phyloP scores from a whole-genome alignment of 2,329 filamentous ascomycete species.

The Colletotrichum tropicale region DNA sequence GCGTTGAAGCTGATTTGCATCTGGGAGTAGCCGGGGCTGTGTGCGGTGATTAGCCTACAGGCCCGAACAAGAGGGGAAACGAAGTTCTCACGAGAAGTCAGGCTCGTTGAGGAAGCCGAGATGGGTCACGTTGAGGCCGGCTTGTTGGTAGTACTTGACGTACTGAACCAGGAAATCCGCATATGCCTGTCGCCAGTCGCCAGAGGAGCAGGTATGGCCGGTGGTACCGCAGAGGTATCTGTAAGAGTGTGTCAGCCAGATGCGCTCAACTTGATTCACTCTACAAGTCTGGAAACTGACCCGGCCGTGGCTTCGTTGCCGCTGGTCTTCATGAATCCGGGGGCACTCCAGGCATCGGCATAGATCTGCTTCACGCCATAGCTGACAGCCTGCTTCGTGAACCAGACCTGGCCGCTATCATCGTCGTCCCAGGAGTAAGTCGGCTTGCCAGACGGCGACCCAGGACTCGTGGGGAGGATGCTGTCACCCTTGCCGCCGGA shows the following conservation, averaged over 20 bases:
- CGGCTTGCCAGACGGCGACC: constrained; percentile 41
- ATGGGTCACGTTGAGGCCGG: constrained; percentile 47
- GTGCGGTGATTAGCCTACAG: not conserved
- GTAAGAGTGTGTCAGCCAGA: not conserved
- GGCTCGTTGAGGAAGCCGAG: constrained; percentile 23
- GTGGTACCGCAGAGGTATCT: constrained; percentile 42
- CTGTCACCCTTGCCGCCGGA: constrained; percentile 34
- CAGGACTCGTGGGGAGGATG: constrained; percentile 49
- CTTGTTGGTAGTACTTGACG: constrained; percentile 48
- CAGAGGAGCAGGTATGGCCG: constrained; percentile 39
- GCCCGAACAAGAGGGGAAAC: not conserved
- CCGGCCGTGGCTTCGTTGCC: constrained; percentile 32
- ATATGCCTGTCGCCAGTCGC: constrained; percentile 53
- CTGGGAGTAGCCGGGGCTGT: constrained; percentile 37
- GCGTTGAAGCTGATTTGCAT: constrained; percentile 36
- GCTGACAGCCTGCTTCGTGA: constrained; percentile 50
- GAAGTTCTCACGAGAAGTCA: not conserved
- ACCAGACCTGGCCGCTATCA: constrained; percentile 54
- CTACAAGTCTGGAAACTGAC: not conserved
- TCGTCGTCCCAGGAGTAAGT: constrained; percentile 50
- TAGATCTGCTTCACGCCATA: constrained; percentile 44
- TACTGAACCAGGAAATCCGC: constrained; percentile 53
- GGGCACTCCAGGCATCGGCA: constrained; percentile 51
- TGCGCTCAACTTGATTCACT: not conserved
- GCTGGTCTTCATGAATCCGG: constrained; percentile 54